Evolutionary conservation across 2,329 filamentous ascomycete species (phyloP).

Genomic region (Coleophoma cylindrospora): DNA sequence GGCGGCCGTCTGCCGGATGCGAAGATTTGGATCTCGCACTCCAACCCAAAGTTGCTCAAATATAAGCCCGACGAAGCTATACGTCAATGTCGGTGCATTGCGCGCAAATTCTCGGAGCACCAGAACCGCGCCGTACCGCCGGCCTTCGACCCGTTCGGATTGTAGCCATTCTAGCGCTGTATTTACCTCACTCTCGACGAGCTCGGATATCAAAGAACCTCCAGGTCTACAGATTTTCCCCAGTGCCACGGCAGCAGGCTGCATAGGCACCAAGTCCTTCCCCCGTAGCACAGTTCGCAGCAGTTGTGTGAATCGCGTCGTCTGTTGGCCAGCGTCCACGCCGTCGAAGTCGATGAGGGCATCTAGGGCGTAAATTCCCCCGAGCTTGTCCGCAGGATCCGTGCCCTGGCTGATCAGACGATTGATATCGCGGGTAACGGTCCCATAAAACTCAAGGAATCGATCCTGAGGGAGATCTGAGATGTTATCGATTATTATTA

Average conservation of each 20-base stretch:
- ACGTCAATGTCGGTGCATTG: constrained; percentile 92
- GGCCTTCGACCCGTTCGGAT: constrained; percentile 87
- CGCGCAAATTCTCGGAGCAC: constrained; percentile 85
- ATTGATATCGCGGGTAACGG: constrained; percentile 61
- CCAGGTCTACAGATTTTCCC: constrained; percentile 89
- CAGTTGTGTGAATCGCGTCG: constrained; percentile 88
- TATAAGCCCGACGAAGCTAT: constrained; percentile 89
- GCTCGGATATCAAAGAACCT: constrained; percentile 86
- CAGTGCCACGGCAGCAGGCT: constrained; percentile 81
- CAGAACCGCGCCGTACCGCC: constrained; percentile 88
- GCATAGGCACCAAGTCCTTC: constrained; percentile 87
- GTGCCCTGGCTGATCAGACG: constrained; percentile 77
- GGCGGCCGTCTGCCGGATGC: constrained; percentile 87
- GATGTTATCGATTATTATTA: background rate
- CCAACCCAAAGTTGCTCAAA: constrained; percentile 97
- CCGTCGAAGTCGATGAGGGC: constrained; percentile 94
- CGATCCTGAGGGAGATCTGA: constrained; percentile 74
- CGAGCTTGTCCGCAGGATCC: constrained; percentile 83
- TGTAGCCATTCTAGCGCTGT: constrained; percentile 96
- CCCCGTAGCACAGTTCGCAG: constrained; percentile 83
- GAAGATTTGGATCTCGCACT: constrained; percentile 79
- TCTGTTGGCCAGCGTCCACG: constrained; percentile 88
- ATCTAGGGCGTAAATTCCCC: constrained; percentile 88
- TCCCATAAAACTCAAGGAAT: constrained; percentile 67
- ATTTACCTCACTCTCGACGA: constrained; percentile 96